Base-by-base conservation (phyloP, 768 basidiomycete species). In the Tylopilus rubrobrunneus region DNA sequence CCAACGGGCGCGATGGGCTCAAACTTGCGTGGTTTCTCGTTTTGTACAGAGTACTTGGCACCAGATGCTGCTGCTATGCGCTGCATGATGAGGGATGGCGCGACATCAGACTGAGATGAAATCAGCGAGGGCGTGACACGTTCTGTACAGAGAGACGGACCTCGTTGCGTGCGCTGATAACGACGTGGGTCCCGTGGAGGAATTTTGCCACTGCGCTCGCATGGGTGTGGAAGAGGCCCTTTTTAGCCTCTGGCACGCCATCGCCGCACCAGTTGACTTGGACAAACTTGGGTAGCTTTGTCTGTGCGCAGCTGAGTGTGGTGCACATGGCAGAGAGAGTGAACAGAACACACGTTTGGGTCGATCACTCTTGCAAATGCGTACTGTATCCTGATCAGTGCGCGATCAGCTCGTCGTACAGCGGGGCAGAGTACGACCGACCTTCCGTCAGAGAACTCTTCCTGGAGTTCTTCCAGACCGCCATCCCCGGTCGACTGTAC, bases 231-330 rank as follows among this genome's bases (percentile, higher is more conserved):
- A 96, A 96, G 23, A 97, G 77, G 8, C 96, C 96, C 69, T 98
- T 98, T 71, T 90, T 87, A 19, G 78, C 77, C 68, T 86, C 92
- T 12, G 96, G 96, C 1, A 98, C 96, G 53, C 96, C 96, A 64
- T 96, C 95, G 42, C 96, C 96, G 61, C 92, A 93, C 95, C 96
- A 97, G 63, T 93, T 92, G 71, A 98, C 87, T 65, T 96, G 90
- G 15, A 98, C 92, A 57, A 95, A 92, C 74, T 97, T 98, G 43
- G 86, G 78, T 2, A 98, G 79, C 56, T 86, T 77, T 64, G 81
- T 91, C 89, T 96, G 62, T 27, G 43, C 52, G 7, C 23, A 47
- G 15, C 37, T 27, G 4, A 7, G 42, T 15, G 11, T 19, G 17
- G 55, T 25, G 52, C 25, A 25, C 45, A 31, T 2, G 1, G 44